Base-by-base conservation (phyloP, 2,329 filamentous ascomycete genomes). In the Botrytis porri region DNA sequence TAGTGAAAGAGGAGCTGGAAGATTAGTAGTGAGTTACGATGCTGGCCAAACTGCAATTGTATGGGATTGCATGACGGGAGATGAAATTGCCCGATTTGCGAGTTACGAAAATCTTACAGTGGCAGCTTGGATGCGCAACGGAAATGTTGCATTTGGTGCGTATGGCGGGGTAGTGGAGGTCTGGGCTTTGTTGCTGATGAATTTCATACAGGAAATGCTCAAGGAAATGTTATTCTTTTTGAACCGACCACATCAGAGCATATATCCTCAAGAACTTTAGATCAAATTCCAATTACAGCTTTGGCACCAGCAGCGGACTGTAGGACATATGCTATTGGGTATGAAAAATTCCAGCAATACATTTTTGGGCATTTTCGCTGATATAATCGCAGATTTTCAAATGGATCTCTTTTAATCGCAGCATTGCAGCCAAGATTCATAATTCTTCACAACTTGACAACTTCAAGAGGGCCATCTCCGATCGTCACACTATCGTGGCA, bases 271-370 rank as follows among this genome's bases (percentile, higher is more conserved):
- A 88, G 94, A 79, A 99, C 96, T 1, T 93, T 98, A 75, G 88
- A 90, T 74, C 97, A 97, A 81, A 96, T 98, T 79, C 93, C 95
- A 43, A 93, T 99, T 69, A 98, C 95, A n/a, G 92, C 96, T 71
- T 84, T 99, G 75, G 95, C 96, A 62, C 96, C 96, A 37, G 91
- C 93, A 39, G 86, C 92, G 25, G 96, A 99, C 82, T 98, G 94
- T 83, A 89, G 93, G 77, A 98, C 95, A 16, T 98, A 97, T 86
- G 95, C 96, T 9, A 96, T 99, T 82, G 96, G 96, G 93, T 97
- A 86, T 82, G 57, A 62, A 18, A 16, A 20, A 16, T 51, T n/a
- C 39, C 25, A 57, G 35, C 35, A 2, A 22, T 16, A 6, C 35
- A n/a, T 25, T 16, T 54, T 37, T 14, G 18, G 12, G 51, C 48